These are phyloP conservation scores for Fusarium sulawesiense DNA, from an alignment of 2,329 filamentous ascomycete species.

Conservation along the genomic window DNA sequence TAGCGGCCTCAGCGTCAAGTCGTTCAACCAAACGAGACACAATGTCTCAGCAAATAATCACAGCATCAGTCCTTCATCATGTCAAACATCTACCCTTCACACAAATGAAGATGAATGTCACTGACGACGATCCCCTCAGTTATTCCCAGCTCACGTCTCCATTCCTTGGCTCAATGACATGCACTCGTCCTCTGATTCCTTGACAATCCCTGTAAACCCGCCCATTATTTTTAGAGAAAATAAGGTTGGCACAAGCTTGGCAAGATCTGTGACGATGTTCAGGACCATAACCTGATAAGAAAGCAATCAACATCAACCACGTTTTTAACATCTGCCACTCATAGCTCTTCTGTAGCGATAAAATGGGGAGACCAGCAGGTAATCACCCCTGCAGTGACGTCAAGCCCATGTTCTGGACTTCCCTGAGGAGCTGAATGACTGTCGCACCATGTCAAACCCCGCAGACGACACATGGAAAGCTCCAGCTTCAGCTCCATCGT, in stretches of 20 bases:
- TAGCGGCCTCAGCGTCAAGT: neutral
- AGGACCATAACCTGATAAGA: neutral
- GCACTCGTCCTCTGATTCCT: neutral
- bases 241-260: slow-evolving; percentile 25
- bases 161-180: neutral
- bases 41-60: neutral
- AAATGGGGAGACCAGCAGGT: slow-evolving; percentile 3
- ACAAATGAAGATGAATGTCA: neutral
- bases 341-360: neutral
- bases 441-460: slow-evolving; percentile 14
- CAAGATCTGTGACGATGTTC: neutral
- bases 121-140: neutral
- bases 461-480: neutral
- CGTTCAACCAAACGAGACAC: neutral
- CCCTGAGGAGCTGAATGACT: slow-evolving; percentile 2
- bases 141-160: neutral
- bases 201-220: slow-evolving; percentile 15
- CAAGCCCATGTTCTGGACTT: neutral
- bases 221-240: slow-evolving; percentile 26
- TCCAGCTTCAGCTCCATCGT: slow-evolving; percentile 14
- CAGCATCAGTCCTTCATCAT: neutral
- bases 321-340: neutral
- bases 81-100: neutral
- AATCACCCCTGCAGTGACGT: slow-evolving; percentile 24
- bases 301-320: neutral